Evolutionary conservation across 2,329 filamentous ascomycete species (phyloP).

Genomic region (Ophiocordyceps robertsii): DNA sequence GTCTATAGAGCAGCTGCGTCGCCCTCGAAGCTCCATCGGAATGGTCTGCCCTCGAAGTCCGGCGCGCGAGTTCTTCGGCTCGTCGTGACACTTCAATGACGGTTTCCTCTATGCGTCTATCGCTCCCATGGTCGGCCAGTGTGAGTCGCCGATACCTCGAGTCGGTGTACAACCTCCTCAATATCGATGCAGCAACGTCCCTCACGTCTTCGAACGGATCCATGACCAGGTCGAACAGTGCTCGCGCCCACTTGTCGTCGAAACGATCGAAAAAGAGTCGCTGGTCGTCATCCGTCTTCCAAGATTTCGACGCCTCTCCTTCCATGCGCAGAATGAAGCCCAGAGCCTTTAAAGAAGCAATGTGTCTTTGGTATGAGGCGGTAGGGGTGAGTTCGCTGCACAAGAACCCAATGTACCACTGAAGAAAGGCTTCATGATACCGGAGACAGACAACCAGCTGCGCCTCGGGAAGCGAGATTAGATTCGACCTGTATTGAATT

Average conservation of each 20-base stretch:
- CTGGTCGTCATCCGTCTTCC: conserved; percentile 25
- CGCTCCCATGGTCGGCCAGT: conserved; percentile 6
- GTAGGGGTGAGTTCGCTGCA: conserved; percentile 63
- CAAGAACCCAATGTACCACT: conserved; percentile 63
- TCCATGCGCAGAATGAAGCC: conserved; percentile 55
- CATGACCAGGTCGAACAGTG: conserved; percentile 65
- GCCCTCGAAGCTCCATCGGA: conserved; percentile 79
- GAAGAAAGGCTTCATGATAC: conserved; percentile 51
- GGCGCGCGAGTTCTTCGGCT: conserved; percentile 45
- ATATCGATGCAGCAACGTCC: conserved; percentile 35
- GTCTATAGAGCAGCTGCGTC: conserved; percentile 54
- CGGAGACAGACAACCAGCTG: conserved; percentile 25
- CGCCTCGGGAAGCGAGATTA: conserved; percentile 23
- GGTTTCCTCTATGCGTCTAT: conserved; percentile 12
- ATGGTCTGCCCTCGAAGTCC: conserved; percentile 76
- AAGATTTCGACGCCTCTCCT: conserved; percentile 35
- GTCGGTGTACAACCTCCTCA: conserved; percentile 34
- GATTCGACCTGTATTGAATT: conserved; percentile 23
- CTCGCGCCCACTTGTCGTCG: conserved; percentile 40
- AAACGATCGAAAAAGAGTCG: conserved; percentile 25
- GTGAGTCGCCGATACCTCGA: conserved; percentile 16
- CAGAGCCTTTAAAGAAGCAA: conserved; percentile 63
- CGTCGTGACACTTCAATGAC: conserved; percentile 34
- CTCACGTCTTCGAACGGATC: conserved; percentile 92
- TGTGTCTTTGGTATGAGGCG: conserved; percentile 81